phyloP scores from a whole-genome alignment of 441 rosid genomes.

The Erodium chrysanthum region DNA sequence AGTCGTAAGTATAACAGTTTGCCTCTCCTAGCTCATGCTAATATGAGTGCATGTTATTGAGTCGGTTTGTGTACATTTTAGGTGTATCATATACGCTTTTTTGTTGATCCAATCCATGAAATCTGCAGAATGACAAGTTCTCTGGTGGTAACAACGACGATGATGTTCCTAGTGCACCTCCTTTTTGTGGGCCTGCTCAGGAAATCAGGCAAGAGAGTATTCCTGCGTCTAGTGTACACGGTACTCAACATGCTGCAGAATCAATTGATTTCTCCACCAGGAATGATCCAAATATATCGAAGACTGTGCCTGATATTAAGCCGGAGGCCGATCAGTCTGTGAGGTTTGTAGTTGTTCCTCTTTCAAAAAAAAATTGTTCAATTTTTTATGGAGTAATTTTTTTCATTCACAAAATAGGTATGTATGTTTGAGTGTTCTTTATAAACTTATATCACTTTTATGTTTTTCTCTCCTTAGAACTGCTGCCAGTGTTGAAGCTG shows the following conservation, averaged over 20 bases:
- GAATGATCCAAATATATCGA: conserved; percentile 20
- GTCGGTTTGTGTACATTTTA: neutral
- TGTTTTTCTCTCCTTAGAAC: conserved; percentile 31
- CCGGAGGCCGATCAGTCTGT: conserved; percentile 37
- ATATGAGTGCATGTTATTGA: neutral
- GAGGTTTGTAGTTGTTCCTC: conserved; percentile 37
- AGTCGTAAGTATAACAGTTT: neutral
- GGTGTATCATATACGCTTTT: neutral
- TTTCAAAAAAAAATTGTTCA: neutral
- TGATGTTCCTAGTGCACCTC: conserved; percentile 89
- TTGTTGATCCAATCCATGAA: conserved; percentile 26
- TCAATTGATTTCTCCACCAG: conserved; percentile 18
- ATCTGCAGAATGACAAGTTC: conserved; percentile 23
- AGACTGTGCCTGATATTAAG: conserved; percentile 24
- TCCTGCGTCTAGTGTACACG: conserved; percentile 29
- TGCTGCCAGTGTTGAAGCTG: conserved; percentile 41
- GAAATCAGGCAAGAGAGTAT: conserved; percentile 46
- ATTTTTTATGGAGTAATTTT: neutral
- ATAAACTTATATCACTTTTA: conserved; percentile 1
- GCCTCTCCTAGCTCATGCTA: neutral
- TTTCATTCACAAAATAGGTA: neutral
- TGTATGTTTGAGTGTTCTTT: neutral
- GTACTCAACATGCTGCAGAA: conserved; percentile 17
- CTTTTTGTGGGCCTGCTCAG: conserved; percentile 46
- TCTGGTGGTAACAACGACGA: conserved; percentile 32